Evolutionary conservation across 2,329 filamentous ascomycete species (phyloP).

Genomic region (Fusarium sterilihyphosum): DNA sequence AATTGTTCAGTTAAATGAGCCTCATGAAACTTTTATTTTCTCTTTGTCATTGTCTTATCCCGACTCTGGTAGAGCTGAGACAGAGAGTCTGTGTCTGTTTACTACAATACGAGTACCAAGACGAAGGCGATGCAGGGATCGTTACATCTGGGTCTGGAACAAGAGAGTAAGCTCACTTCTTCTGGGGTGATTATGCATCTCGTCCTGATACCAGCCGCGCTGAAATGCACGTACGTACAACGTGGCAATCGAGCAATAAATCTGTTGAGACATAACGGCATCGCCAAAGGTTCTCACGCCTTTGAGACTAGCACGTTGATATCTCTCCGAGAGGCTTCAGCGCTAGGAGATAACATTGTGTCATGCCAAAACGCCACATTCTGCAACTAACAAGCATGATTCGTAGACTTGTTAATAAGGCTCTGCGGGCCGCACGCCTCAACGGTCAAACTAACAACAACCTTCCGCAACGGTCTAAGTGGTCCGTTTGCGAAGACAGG

Average conservation of each 20-base stretch:
- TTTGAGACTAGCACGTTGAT: neutral
- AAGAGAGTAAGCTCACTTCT: neutral
- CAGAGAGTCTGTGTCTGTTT: neutral
- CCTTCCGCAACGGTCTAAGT: conserved; percentile 1
- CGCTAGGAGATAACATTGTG: neutral
- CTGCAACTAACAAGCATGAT: neutral
- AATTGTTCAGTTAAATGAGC: conserved; percentile 9
- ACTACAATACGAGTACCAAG: neutral
- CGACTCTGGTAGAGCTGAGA: neutral
- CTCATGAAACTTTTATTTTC: neutral
- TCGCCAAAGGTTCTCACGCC: neutral
- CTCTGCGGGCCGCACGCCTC: conserved; percentile 18
- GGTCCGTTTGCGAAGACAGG: neutral
- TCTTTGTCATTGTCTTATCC: neutral
- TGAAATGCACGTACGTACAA: conserved; percentile 16
- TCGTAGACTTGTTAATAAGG: neutral
- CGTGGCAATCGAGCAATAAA: neutral
- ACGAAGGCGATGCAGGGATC: neutral
- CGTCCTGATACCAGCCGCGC: neutral
- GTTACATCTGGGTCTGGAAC: neutral
- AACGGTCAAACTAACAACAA: neutral
- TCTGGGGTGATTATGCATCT: conserved; percentile 24
- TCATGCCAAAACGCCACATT: conserved; percentile 6
- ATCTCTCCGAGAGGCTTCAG: neutral
- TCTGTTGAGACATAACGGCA: neutral